Evolutionary conservation across 257 asterid species (phyloP).

Genomic region (Dorcoceras hygrometricum): DNA sequence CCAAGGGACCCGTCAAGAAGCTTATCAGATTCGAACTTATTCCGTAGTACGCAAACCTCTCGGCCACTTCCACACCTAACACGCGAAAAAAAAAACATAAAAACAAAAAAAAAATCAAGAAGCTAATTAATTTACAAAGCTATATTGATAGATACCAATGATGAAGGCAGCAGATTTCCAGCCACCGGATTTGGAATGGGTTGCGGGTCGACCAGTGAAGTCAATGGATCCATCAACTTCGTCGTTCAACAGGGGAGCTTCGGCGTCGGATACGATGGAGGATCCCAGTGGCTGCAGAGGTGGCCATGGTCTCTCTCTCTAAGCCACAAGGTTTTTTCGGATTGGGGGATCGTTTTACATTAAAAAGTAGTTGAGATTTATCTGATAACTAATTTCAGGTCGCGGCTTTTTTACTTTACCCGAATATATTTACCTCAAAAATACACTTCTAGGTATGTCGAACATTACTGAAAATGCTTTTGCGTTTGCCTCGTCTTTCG

Average conservation of each 20-base stretch:
- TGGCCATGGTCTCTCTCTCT: not conserved
- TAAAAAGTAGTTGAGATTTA: too few relatives aligned
- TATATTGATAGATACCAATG: conserved; percentile 21
- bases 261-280: not conserved
- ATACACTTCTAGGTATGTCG: too few relatives aligned
- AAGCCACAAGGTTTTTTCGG: not conserved
- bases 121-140: not conserved
- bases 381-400: too few relatives aligned
- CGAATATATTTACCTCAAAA: too few relatives aligned
- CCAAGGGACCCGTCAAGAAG: conserved; percentile 8
- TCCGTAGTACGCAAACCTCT: conserved; percentile 9
- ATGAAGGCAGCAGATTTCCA: conserved; percentile 42
- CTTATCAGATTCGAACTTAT: conserved; percentile 5
- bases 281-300: not conserved
- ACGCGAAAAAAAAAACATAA: too few relatives aligned
- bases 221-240: conserved; percentile 26
- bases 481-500: too few relatives aligned
- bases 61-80: conserved; percentile 13
- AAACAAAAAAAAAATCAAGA: not conserved
- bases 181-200: conserved; percentile 32
- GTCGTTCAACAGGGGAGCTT: conserved; percentile 20
- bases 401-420: too few relatives aligned
- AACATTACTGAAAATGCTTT: too few relatives aligned
- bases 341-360: not conserved
- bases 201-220: conserved; percentile 26